A percentile compares a stretch with the other conserved stretches of the same genome.
Evolutionary conservation across 1,284 basidiomycete species (phyloP).

Genomic region (Cutaneotrichosporon dermatis): DNA sequence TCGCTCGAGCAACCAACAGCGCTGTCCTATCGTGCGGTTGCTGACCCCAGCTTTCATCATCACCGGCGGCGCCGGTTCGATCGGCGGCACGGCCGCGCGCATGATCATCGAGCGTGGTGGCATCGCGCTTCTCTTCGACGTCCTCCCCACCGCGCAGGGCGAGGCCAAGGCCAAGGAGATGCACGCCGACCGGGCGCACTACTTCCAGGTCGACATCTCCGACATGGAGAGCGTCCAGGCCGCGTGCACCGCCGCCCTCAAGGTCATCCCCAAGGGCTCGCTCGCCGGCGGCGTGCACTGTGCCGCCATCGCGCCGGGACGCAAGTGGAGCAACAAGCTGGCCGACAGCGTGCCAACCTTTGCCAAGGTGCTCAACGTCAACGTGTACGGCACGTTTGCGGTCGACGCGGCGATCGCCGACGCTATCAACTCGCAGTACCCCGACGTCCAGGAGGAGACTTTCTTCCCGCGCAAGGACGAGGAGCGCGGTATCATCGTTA

Average conservation of each 20-base stretch:
- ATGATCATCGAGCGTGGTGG: constrained; percentile 24
- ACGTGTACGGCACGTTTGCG: constrained; percentile 33
- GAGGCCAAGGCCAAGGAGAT: constrained; percentile 17
- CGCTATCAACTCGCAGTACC: constrained; percentile 36
- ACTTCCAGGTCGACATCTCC: constrained; percentile 23
- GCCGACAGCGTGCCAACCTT: constrained; percentile 19
- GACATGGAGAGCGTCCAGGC: constrained; percentile 12
- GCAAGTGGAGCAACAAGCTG: constrained; percentile 22
- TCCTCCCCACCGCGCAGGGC: constrained; percentile 19
- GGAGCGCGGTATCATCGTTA: constrained; percentile 36
- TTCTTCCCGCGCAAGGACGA: constrained; percentile 19
- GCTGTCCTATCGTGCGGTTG: too few species aligned
- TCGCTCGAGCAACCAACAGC: too few species aligned
- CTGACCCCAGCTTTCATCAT: constrained; percentile 23
- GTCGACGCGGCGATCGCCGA: constrained; percentile 31
- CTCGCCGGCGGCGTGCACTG: constrained; percentile 34
- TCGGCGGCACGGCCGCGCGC: constrained; percentile 23
- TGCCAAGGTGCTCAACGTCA: constrained; percentile 26
- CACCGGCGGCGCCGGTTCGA: constrained; percentile 29
- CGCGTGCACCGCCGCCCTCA: constrained; percentile 12
- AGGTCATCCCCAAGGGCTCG: constrained; percentile 23
- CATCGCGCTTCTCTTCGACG: constrained; percentile 22
- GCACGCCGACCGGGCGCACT: constrained; percentile 22
- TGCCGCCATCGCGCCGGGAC: constrained; percentile 24
- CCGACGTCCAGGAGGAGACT: constrained; percentile 11